These are phyloP conservation scores for Myxozyma neglecta DNA, from an alignment of 805 yeast species.

Conservation along the genomic window DNA sequence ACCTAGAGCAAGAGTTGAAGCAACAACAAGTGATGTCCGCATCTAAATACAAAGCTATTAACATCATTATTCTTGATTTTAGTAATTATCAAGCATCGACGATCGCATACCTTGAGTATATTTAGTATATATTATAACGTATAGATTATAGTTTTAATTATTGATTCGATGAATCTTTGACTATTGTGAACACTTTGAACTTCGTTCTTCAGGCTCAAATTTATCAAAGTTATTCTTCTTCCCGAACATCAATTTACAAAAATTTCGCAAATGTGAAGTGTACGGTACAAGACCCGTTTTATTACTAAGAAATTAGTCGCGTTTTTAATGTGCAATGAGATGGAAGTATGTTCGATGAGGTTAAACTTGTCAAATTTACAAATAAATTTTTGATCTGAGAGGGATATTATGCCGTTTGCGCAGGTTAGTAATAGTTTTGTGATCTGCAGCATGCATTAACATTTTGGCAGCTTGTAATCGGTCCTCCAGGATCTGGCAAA, in stretches of 20 bases:
- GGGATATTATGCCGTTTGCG: constrained; percentile 26
- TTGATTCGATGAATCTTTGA: too few species aligned
- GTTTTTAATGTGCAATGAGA: too few species aligned
- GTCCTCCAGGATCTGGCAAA: constrained; percentile 98
- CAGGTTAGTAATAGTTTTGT: constrained; percentile 16
- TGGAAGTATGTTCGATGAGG: not conserved
- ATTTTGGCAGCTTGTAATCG: constrained; percentile 87
- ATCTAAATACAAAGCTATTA: not conserved
- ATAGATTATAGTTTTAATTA: too few species aligned
- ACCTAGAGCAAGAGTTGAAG: constrained; percentile 12
- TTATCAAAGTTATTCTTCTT: too few species aligned
- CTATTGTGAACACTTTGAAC: too few species aligned
- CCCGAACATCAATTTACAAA: not conserved
- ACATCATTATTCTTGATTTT: too few species aligned
- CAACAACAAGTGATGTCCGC: constrained; percentile 9
- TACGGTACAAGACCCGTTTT: not conserved
- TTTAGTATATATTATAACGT: too few species aligned
- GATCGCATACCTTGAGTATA: too few species aligned
- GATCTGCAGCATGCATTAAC: not conserved
- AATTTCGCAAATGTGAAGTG: not conserved
- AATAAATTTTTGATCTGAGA: not conserved
- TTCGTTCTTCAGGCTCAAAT: too few species aligned
- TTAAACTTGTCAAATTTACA: not conserved
- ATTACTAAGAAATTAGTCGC: too few species aligned
- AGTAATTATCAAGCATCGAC: too few species aligned